Evolutionary conservation across 306 rosid genomes (phyloP), one percentile per base, ranked within the genome.

Genomic region (Delonix regia): DNA sequence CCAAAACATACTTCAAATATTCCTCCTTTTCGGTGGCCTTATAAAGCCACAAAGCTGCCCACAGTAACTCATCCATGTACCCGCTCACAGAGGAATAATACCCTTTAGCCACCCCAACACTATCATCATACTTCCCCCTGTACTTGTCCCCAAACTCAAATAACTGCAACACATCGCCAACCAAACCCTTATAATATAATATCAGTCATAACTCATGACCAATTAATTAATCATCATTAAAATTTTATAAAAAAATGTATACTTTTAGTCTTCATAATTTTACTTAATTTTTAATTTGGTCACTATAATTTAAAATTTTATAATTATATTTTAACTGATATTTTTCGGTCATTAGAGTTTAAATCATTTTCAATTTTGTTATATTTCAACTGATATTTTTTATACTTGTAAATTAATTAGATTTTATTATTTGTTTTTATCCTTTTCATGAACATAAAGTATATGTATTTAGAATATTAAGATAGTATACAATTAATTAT

Each of bases 11-110:
- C 0, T 69, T 76, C 19, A 91, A 84, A 82, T 91, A 93, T 11
- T 81, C 64, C 0, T 91, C 89, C 24, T 79, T 86, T 28, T 82
- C 13, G 0, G 95, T 91, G 77, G 97, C 95, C 65, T 39, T 89
- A 75, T 89, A 88, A 0, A 93, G 75, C 98, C 98, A 93, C 53
- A 87, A 22, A 14, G 98, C 92, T 78, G 91, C 98, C 98, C 98
- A 93, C 1, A 93, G 63, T 44, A 93, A 84, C 92, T 93, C 98
- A 67, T 93, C 98, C 93, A 10, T 86, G 87, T 91, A 93, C 2
- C 98, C 98, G 81, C 96, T 94, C 62, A 87, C 91, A 0, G 97
- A 94, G 36, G 86, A 67, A 80, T 94, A 94, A 57, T 88, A 85
- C 53, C 88, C 89, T 41, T 87, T 90, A 13, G 78, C 94, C 27